Conservation (phyloP, 208 protist species). For the Vickermania spadyakhi region DNA sequence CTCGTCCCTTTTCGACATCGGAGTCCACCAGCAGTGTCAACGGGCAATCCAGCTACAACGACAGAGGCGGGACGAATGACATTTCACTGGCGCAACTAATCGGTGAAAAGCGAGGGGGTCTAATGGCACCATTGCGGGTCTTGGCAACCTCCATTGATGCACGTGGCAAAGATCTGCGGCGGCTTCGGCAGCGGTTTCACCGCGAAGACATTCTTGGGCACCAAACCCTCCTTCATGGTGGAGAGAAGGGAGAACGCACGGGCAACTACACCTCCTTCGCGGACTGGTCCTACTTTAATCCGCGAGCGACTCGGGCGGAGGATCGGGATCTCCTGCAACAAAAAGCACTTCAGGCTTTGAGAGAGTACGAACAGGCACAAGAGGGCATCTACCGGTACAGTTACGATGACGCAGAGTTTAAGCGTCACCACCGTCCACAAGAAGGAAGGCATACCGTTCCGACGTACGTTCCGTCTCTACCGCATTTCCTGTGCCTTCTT, state of each 20-base stretch:
- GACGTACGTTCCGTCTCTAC: slow-evolving; percentile 51
- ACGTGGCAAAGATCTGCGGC: slow-evolving; percentile 55
- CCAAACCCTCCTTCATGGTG: slow-evolving; percentile 28
- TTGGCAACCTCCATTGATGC: slow-evolving; percentile 35
- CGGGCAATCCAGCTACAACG: no score
- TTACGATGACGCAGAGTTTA: slow-evolving; percentile 33
- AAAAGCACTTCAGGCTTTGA: slow-evolving; percentile 40
- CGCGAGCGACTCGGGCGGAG: slow-evolving; percentile 64
- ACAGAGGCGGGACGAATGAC: slow-evolving; percentile 14
- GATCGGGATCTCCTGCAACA: slow-evolving; percentile 47
- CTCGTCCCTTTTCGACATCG: slow-evolving; percentile 26
- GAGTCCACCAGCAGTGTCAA: slow-evolving; percentile 7
- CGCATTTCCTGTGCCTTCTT: slow-evolving; percentile 62
- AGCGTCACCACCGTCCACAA: slow-evolving; percentile 14
- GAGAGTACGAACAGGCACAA: slow-evolving; percentile 45
- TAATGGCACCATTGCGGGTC: slow-evolving; percentile 51
- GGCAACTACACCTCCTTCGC: slow-evolving; percentile 48
- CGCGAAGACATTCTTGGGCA: slow-evolving; percentile 63
- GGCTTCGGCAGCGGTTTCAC: slow-evolving; percentile 70
- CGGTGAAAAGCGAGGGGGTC: slow-evolving; percentile 47
- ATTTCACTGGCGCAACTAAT: slow-evolving; percentile 59
- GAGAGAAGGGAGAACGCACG: slow-evolving; percentile 31
- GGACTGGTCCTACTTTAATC: slow-evolving; percentile 81
- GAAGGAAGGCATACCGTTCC: slow-evolving; percentile 27
- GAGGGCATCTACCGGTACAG: slow-evolving; percentile 55